Base-by-base conservation (phyloP, 1,284 basidiomycete species). In the Ceratobasidium theobromae region DNA sequence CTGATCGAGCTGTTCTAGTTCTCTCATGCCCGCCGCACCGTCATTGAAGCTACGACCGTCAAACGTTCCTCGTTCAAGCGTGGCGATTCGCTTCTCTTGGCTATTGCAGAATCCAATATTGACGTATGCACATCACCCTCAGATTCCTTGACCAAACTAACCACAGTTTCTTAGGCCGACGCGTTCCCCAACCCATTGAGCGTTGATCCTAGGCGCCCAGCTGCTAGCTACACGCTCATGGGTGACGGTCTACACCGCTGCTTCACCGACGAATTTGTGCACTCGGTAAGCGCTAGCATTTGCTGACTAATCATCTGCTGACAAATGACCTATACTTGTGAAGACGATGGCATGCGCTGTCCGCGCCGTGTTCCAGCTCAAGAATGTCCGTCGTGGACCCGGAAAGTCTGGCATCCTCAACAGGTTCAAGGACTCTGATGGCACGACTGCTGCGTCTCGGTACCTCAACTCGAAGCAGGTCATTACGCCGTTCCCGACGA, bases 181-280 rank as follows among this genome's bases (percentile, higher is more conserved):
- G 75, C 80, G 9, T 88, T 85, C 76, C 72, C 80, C 2, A 74
- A 84, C 30, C 80, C 89, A 1, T 66, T 72, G 1, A 66, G 70
- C 2, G 77, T 88, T 11, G 78, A 86, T 68, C 72, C 80, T 1
- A 75, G 73, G 27, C 81, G 86, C 2, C 71, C 79, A 0, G 76
- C 77, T 23, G 80, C 82, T 54, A 77, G 77, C 18, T 83, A 84
- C 68, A 73, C 89, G 21, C 76, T 79, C 35, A 55, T 73, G 32
- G 78, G 80, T 8, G 86, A 88, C 70, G 81, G 83, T 18, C 75
- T 80, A 1, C 82, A 83, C 72, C 79, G 78, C 77, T 82, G 79
- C 67, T 77, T 89, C 9, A 88, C 88, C 23, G 77, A 82, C 58
- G 77, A 81, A 3, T 72, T 72, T 38, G 55, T 71, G 9, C 66